Evolutionary conservation across 1,284 basidiomycete genomes (phyloP).

Genomic region (Cutaneotrichosporon cyanovorans): DNA sequence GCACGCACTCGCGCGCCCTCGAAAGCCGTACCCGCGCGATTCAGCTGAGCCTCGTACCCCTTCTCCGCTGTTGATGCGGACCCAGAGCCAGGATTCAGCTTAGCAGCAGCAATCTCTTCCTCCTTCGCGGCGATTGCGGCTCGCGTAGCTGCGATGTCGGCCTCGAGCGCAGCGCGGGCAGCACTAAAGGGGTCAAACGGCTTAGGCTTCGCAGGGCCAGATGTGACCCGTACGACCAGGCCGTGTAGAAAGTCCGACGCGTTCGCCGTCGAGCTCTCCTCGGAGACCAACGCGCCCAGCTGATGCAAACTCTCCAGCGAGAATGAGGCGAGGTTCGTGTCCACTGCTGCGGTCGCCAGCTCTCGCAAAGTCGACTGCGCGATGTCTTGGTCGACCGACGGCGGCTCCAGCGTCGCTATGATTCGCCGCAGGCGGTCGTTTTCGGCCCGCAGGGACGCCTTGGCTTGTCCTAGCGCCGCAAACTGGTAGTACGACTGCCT

Average conservation of each 20-base stretch:
- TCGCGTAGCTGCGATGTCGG: slow-evolving; percentile 11
- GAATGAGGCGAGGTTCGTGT: slow-evolving; percentile 4
- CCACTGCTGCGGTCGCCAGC: slow-evolving; percentile 16
- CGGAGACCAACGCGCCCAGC: neutral
- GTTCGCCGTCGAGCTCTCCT: neutral
- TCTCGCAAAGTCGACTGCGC: slow-evolving; percentile 16
- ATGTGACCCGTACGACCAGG: slow-evolving; percentile 10
- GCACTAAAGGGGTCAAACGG: slow-evolving; percentile 8
- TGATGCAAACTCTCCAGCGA: slow-evolving; percentile 10
- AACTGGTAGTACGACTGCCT: neutral
- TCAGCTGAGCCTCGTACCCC: slow-evolving; percentile 5
- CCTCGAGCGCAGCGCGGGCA: slow-evolving; percentile 10
- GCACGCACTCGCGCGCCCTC: slow-evolving; percentile 2
- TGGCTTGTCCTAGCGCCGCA: neutral
- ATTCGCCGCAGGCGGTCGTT: slow-evolving; percentile 15
- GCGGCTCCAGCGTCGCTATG: slow-evolving; percentile 5
- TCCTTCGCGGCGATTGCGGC: slow-evolving; percentile 14
- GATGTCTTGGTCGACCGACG: neutral
- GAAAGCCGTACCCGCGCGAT: slow-evolving; percentile 3
- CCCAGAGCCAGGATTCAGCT: neutral
- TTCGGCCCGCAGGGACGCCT: slow-evolving; percentile 5
- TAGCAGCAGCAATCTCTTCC: slow-evolving; percentile 6
- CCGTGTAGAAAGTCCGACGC: slow-evolving; percentile 16
- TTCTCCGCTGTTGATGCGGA: no score
- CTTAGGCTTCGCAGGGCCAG: neutral